phyloP scores from a whole-genome alignment of 169 alveolate species.

The Plasmodium adleri region DNA sequence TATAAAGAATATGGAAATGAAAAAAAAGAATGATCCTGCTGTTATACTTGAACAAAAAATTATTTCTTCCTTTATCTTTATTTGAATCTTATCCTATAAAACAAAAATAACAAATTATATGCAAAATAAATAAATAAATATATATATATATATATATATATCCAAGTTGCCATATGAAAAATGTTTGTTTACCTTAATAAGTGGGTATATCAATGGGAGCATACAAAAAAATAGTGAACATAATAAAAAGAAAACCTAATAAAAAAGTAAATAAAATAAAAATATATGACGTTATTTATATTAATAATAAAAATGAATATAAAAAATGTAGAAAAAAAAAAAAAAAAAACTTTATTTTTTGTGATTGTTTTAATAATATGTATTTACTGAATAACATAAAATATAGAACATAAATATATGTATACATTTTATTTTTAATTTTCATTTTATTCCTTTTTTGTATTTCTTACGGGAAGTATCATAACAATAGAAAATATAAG shows the following conservation, averaged over 20 bases:
- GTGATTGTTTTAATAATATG: no score
- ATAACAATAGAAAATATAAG: constrained; percentile 28
- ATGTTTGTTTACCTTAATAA: constrained; percentile 18
- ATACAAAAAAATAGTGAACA: constrained; percentile 24
- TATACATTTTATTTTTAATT: neutral
- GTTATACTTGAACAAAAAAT: constrained; percentile 26
- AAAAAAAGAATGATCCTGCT: constrained; percentile 23
- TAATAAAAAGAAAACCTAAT: constrained; percentile 38
- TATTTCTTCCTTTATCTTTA: constrained; percentile 41
- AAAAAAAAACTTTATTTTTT: no score
- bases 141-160: neutral
- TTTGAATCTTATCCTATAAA: constrained; percentile 22
- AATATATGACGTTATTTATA: no score
- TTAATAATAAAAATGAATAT: no score
- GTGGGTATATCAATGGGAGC: constrained; percentile 30
- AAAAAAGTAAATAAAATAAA: neutral
- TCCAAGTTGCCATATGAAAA: neutral
- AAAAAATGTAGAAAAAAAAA: neutral
- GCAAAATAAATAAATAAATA: neutral
- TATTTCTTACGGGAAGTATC: constrained; percentile 20
- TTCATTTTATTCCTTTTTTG: neutral
- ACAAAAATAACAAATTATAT: neutral
- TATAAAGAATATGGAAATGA: constrained; percentile 45
- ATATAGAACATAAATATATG: no score
- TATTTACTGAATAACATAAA: no score